Evolutionary conservation across 129 eudicot species (phyloP).

Genomic region (Logfia minima): DNA sequence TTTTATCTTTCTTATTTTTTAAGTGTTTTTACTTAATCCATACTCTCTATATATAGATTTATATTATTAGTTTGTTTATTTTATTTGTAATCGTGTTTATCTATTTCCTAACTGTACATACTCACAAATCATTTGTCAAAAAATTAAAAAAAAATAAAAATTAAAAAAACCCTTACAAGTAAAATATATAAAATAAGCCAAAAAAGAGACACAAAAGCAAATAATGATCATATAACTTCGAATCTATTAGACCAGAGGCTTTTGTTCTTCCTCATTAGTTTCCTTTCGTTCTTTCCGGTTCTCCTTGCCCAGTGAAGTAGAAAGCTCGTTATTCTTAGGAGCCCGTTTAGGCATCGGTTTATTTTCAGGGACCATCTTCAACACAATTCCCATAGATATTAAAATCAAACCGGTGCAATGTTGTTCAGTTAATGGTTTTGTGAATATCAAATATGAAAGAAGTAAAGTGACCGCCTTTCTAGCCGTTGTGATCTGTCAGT

Average conservation of each 20-base stretch:
- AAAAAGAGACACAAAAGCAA: background rate
- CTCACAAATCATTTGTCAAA: too few species aligned
- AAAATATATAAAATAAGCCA: too few species aligned
- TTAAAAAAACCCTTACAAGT: too few species aligned
- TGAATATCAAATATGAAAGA: slow-evolving; percentile 73
- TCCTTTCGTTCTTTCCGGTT: slow-evolving; percentile 19
- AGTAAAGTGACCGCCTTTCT: slow-evolving; percentile 79
- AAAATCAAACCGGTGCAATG: slow-evolving; percentile 68
- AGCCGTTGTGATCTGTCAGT: slow-evolving; percentile 68
- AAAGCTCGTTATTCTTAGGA: slow-evolving; percentile 13
- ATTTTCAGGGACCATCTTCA: slow-evolving; percentile 40
- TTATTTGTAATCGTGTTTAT: too few species aligned
- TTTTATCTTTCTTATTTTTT: too few species aligned
- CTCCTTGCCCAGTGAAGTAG: slow-evolving; percentile 16
- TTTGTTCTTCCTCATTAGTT: slow-evolving; percentile 43
- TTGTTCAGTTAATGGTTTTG: slow-evolving; percentile 74
- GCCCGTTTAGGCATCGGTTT: slow-evolving; percentile 34
- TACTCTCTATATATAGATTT: too few species aligned
- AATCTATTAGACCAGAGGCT: slow-evolving; percentile 44
- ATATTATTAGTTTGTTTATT: too few species aligned
- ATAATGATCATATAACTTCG: background rate
- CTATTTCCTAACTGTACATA: too few species aligned
- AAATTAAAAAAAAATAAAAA: too few species aligned
- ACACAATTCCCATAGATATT: slow-evolving; percentile 67
- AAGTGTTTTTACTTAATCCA: too few species aligned